phyloP scores from a whole-genome alignment of 331 rosid genomes.

The Quercus tomentella region DNA sequence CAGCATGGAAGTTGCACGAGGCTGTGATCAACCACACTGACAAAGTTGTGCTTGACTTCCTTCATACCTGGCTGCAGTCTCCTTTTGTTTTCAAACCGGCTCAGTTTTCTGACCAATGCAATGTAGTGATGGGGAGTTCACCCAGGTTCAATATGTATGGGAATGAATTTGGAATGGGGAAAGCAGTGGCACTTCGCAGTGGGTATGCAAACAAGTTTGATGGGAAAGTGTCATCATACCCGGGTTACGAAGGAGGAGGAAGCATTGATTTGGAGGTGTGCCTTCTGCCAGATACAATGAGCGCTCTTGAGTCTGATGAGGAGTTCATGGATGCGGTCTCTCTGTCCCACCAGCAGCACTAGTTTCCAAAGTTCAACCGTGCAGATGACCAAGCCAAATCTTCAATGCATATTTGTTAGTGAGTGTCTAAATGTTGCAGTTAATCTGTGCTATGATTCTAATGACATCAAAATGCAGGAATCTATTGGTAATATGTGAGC shows the following conservation, averaged over 20 bases:
- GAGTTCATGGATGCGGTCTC: constrained; percentile 49
- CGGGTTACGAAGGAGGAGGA: constrained; percentile 51
- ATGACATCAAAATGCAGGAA: no score
- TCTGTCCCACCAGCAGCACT: background rate
- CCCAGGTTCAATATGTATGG: constrained; percentile 67
- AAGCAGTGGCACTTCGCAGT: constrained; percentile 49
- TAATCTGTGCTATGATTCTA: background rate
- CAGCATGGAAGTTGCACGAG: constrained; percentile 49
- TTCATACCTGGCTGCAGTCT: constrained; percentile 37
- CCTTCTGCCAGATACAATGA: constrained; percentile 39
- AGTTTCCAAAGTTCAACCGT: background rate
- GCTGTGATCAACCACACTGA: constrained; percentile 30
- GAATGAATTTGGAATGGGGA: constrained; percentile 76
- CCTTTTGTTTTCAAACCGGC: background rate
- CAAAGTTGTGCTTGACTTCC: background rate
- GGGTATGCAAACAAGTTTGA: constrained; percentile 52
- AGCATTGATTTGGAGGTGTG: constrained; percentile 68
- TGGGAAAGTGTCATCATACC: constrained; percentile 50
- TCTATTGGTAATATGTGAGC: no score
- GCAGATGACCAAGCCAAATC: background rate
- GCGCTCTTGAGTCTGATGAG: constrained; percentile 33
- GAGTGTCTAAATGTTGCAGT: background rate
- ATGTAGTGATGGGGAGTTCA: constrained; percentile 59
- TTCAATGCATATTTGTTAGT: background rate
- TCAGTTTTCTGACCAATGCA: background rate